Evolutionary conservation across 192 early-diverging fungal genomes (phyloP), one percentile per base, ranked within the genome.

Genomic region (Podila clonocystis): DNA sequence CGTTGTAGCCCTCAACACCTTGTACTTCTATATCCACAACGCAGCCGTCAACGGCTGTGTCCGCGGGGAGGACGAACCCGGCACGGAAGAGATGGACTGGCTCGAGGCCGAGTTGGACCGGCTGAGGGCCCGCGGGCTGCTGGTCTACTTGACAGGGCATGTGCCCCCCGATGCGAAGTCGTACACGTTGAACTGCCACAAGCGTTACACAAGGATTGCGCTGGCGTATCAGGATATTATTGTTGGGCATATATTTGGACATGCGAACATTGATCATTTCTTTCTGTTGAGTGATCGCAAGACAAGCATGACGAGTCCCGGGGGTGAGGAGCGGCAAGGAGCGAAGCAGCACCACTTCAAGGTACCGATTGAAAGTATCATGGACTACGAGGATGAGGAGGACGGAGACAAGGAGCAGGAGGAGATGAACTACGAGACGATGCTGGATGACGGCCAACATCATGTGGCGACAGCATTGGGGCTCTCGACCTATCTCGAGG

Each of bases 221-320:
- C 55, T 82, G 24, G 68, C 75, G 41, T 89, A 79, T 67, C 68
- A 82, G 31, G 88, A 89, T 48, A 70, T 90, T 5, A 88, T 91
- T 62, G 65, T 83, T 5, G 92, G 91, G 20, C 92, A 95, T 83
- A 68, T 91, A 55, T 95, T 85, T 67, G 93, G 93, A 6, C 93
- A 95, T 70, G 86, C 87, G 69, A 95, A 95, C 64, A 89, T 91
- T 68, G 92, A 95, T 65, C 85, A 88, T 48, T 92, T 88, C 77
- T 84, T 86, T 38, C 88, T 92, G 67, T 80, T 92, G 49, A 69
- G 48, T 58, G 67, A 41, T 69, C 77, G 2, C 30, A 73, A 61
- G 59, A 61, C 9, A 0, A 5, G 12, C 9, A 6, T 9, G 30
- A 63, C 2, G 33, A n/a, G n/a, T n/a, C n/a, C n/a, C n/a, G 31